Conservation (phyloP, 371 early-diverging fungal species). For the Actinomucor elegans region DNA sequence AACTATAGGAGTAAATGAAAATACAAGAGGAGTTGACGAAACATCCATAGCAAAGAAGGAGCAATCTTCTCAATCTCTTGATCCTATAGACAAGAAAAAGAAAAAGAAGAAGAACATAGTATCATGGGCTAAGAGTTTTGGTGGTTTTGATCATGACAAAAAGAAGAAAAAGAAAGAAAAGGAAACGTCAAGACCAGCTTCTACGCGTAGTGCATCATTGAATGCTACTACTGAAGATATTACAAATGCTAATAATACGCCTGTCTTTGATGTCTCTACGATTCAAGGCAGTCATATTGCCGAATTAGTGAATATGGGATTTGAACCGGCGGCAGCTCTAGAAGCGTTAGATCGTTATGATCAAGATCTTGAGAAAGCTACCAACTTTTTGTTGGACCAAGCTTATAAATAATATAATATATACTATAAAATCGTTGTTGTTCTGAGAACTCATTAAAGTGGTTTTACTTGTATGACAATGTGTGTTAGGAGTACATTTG, state of each 20-base stretch:
- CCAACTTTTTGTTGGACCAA: slow-evolving; percentile 67
- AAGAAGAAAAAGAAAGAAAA: slow-evolving; percentile 17
- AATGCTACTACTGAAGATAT: background rate
- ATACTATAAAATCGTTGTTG: too few species aligned
- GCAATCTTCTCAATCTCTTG: too few species aligned
- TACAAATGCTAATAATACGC: background rate
- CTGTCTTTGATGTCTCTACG: slow-evolving; percentile 12
- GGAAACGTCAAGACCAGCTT: background rate
- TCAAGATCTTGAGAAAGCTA: slow-evolving; percentile 68
- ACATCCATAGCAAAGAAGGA: too few species aligned
- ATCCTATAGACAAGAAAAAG: slow-evolving; percentile 19
- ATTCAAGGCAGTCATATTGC: slow-evolving; percentile 39
- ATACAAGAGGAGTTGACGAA: background rate
- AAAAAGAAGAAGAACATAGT: slow-evolving; percentile 28
- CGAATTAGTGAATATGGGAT: slow-evolving; percentile 64
- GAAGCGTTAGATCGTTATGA: slow-evolving; percentile 68
- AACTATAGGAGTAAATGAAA: slow-evolving; percentile 9
- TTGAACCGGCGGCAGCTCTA: slow-evolving; percentile 58
- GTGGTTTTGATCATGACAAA: slow-evolving; percentile 29
- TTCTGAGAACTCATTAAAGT: background rate
- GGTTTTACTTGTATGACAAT: background rate
- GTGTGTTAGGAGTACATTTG: slow-evolving; percentile 1
- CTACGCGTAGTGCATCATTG: background rate
- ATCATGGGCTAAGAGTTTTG: slow-evolving; percentile 37
- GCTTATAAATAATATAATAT: slow-evolving; percentile 16